phyloP scores from a whole-genome alignment of 2,329 filamentous ascomycete genomes.

The Aspergillus sojae region DNA sequence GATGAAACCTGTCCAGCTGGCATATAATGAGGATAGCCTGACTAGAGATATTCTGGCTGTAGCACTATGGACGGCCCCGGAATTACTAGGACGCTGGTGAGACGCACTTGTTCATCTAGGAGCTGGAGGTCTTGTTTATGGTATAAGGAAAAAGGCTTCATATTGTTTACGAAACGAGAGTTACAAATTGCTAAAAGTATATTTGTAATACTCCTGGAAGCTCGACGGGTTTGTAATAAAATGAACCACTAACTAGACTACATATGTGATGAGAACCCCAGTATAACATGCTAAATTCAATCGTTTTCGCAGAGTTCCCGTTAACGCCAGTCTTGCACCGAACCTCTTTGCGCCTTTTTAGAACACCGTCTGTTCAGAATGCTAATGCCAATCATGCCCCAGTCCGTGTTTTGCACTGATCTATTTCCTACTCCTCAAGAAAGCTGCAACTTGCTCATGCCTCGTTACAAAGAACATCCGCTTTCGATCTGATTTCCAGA shows the following conservation, averaged over 20 bases:
- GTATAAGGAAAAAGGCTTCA: neutral
- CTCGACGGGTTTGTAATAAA: neutral
- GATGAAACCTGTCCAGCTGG: neutral
- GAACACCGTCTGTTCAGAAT: neutral
- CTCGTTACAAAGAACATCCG: constrained; percentile 90
- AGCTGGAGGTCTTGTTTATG: neutral
- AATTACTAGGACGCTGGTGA: neutral
- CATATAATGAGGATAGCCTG: neutral
- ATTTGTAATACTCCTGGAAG: neutral
- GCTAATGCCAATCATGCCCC: neutral
- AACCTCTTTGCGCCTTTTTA: constrained; percentile 4
- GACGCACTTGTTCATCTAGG: neutral
- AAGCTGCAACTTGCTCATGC: constrained; percentile 84
- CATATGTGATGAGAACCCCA: neutral
- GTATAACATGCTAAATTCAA: neutral
- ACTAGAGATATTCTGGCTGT: neutral
- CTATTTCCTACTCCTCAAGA: constrained; percentile 65
- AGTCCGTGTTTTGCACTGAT: neutral
- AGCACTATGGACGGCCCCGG: neutral
- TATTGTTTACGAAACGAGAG: neutral
- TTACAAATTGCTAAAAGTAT: neutral
- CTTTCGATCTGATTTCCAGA: constrained; percentile 80
- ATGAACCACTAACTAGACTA: neutral
- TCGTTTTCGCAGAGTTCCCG: neutral
- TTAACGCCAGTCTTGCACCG: constrained; percentile 9